phyloP scores from a whole-genome alignment of 345 rosid genomes.

The Ailanthus altissimus region DNA sequence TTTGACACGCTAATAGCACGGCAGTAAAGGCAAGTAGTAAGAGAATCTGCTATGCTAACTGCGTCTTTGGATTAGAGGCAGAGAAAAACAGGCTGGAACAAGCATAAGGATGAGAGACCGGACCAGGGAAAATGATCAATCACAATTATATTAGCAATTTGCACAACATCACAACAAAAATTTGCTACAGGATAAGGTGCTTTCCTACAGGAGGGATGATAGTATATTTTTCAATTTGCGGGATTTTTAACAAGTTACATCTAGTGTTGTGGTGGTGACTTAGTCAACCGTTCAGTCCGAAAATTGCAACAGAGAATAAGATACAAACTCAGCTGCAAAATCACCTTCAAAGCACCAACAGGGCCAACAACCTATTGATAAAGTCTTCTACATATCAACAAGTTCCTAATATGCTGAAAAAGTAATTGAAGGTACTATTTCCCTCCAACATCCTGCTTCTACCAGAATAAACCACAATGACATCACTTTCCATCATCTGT shows the following conservation, averaged over 20 bases:
- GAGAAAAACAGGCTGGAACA: background rate
- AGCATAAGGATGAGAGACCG: background rate
- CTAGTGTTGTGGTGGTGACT: background rate
- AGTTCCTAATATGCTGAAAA: too few species aligned
- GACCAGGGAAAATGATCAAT: background rate
- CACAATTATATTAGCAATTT: too few species aligned
- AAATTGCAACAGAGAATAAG: too few species aligned
- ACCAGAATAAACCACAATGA: too few species aligned
- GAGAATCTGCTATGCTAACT: background rate
- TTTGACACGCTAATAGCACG: background rate
- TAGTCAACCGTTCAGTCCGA: background rate
- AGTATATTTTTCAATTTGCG: background rate
- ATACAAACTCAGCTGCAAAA: too few species aligned
- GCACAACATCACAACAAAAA: background rate
- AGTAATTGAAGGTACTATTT: background rate
- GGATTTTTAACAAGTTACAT: background rate
- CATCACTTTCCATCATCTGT: too few species aligned
- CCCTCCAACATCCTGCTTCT: background rate
- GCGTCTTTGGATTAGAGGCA: background rate
- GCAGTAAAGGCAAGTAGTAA: background rate
- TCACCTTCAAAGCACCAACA: background rate
- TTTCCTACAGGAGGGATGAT: background rate
- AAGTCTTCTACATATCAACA: background rate
- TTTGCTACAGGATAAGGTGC: background rate
- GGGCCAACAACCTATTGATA: background rate